Evolutionary conservation across 1,284 basidiomycete genomes (phyloP), one percentile per base, ranked within the genome.

Genomic region (Leccinum brunneo-olivaceum): DNA sequence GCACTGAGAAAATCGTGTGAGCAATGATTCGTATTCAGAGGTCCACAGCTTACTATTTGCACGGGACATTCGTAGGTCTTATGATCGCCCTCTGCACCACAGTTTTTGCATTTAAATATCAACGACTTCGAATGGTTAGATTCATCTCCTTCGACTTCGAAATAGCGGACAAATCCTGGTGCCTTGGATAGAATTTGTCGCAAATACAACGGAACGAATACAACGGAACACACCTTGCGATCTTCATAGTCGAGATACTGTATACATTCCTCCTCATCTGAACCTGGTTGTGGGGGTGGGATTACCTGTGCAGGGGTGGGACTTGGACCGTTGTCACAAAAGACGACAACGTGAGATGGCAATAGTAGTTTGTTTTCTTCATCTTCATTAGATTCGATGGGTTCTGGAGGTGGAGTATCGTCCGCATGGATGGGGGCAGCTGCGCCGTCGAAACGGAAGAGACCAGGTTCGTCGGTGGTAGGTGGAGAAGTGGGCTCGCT

Each of bases 181-280:
- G 47, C 64, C 60, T 61, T 44, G 44, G 52, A 45, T 52, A 55
- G 23, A 4, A 14, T 38, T 47, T 24, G 42, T 14, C 18, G 14
- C 12, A 29, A 24, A 41, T 46, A 27, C 18, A 35, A 49, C 16
- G 35, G 14, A 32, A 45, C 25, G 27, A 20, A 37, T 3, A 19
- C 25, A 14, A 40, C 4, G 14, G 29, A 25, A 53, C 70, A 25
- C 45, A 83, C 83, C 64, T 72, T 74, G 19, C 69, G 65, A 53
- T 79, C 77, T 46, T 83, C 82, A 48, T 79, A 82, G 53, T 86
- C 83, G 29, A 88, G 65, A 55, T 83, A 85, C 44, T 87, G 77
- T 49, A 88, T 86, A 52, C 76, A 83, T 50, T 74, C 73, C 25
- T 69, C 68, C 9, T 79, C 76, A 11, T 69, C 70, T n/a, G 70